Percentiles rank a stretch among this genome's conserved stretches.
These are phyloP conservation scores for Neostapfia colusana DNA, from an alignment of 176 grass and related monocot genomes.

Conservation along the genomic window DNA sequence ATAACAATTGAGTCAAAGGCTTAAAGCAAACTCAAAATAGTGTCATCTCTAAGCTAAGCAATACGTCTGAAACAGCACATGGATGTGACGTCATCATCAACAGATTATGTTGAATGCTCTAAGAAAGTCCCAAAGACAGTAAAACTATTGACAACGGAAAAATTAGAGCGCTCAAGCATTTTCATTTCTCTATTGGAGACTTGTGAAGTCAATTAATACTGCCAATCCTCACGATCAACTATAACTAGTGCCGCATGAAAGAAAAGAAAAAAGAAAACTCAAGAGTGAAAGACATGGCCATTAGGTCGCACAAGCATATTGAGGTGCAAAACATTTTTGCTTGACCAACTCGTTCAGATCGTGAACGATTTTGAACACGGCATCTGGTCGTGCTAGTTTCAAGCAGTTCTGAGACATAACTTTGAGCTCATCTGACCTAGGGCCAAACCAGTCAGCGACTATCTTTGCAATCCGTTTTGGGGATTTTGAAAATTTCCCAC, in stretches of 20 bases:
- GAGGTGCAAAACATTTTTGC: constrained; percentile 60
- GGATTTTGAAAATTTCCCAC: constrained; percentile 88
- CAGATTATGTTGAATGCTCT: neutral
- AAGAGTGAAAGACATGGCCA: neutral
- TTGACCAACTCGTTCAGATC: constrained; percentile 91
- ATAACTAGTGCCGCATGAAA: constrained; percentile 43
- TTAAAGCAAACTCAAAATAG: neutral
- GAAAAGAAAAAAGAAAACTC: constrained; percentile 16
- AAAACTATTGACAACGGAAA: neutral
- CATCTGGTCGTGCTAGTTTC: constrained; percentile 78
- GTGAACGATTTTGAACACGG: constrained; percentile 93
- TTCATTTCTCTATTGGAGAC: constrained; percentile 23
- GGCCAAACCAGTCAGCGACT: constrained; percentile 79
- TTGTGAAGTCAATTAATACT: constrained; percentile 41
- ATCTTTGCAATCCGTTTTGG: constrained; percentile 83
- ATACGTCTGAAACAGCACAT: neutral
- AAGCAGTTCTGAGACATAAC: constrained; percentile 84
- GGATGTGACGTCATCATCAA: neutral
- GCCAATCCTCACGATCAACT: constrained; percentile 42
- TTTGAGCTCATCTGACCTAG: constrained; percentile 71
- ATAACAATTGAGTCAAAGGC: neutral
- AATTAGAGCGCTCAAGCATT: neutral
- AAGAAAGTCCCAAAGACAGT: neutral
- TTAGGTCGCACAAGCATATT: constrained; percentile 65
- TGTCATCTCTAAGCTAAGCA: neutral